These are phyloP conservation scores for Aspergillus sclerotialis DNA, from an alignment of 2,329 filamentous ascomycete genomes.

Conservation along the genomic window DNA sequence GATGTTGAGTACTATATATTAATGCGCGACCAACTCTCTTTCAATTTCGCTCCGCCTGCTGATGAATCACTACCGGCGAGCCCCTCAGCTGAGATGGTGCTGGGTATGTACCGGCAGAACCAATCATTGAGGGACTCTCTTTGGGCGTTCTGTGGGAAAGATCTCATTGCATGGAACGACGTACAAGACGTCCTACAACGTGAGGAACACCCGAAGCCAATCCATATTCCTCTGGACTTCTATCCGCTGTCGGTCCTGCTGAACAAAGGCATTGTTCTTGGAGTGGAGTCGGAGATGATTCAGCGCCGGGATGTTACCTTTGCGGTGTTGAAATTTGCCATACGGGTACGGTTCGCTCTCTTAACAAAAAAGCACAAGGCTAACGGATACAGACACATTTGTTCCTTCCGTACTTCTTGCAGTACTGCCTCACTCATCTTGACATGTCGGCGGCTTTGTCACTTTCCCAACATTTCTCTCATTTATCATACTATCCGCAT, in stretches of 20 bases:
- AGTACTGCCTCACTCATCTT: slow-evolving; percentile 67
- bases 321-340: slow-evolving; percentile 79
- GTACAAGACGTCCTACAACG: slow-evolving; percentile 75
- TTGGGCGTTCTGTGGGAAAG: slow-evolving; percentile 87
- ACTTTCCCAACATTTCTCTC: slow-evolving; percentile 76
- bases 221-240: slow-evolving; percentile 83
- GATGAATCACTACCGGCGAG: slow-evolving; percentile 44
- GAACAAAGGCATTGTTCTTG: slow-evolving; percentile 83
- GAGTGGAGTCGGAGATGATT: slow-evolving; percentile 87
- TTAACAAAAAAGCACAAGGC: slow-evolving; percentile 1
- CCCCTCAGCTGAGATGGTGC: slow-evolving; percentile 40
- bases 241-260: slow-evolving; percentile 84
- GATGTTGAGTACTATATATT: slow-evolving; percentile 93
- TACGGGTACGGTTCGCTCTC: slow-evolving; percentile 57
- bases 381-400: slow-evolving; percentile 69
- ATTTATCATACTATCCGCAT: slow-evolving; percentile 86
- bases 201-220: slow-evolving; percentile 65
- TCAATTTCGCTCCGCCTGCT: slow-evolving; percentile 40
- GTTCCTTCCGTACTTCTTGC: slow-evolving; percentile 81
- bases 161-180: slow-evolving; percentile 83
- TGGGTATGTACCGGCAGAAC: slow-evolving; percentile 39
- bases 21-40: slow-evolving; percentile 71
- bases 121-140: slow-evolving; percentile 73
- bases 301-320: slow-evolving; percentile 88
- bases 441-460: slow-evolving; percentile 74